Percentiles rank a stretch among this genome's conserved stretches.
phyloP scores from a whole-genome alignment of 306 rosid species.

The Cicer bijugum region DNA sequence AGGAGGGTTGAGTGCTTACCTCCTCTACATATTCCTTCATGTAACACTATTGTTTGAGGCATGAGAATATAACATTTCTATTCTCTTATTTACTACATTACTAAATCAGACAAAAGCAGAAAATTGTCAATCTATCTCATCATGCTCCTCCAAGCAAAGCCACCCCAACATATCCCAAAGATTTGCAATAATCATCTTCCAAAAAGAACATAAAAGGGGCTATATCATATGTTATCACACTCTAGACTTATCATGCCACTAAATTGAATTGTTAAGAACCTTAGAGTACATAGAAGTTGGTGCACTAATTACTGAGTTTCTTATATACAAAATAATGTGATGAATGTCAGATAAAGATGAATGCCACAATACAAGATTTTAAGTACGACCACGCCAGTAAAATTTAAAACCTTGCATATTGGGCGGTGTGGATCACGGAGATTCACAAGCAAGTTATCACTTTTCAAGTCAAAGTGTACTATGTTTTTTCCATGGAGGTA shows the following conservation, averaged over 20 bases:
- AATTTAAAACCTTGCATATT: slow-evolving; percentile 77
- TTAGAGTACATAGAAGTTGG: neutral
- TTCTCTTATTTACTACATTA: no score
- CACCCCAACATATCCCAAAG: slow-evolving; percentile 11
- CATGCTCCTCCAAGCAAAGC: slow-evolving; percentile 32
- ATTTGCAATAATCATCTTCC: neutral
- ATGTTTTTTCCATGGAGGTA: slow-evolving; percentile 91
- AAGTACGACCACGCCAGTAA: slow-evolving; percentile 31
- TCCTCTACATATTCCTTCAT: no score
- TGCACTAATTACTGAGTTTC: slow-evolving; percentile 13
- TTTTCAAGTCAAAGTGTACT: slow-evolving; percentile 95
- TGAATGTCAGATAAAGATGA: slow-evolving; percentile 19
- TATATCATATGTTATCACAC: neutral
- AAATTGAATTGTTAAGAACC: slow-evolving; percentile 33
- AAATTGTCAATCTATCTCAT: slow-evolving; percentile 25
- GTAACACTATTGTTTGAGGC: no score
- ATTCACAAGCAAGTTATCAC: slow-evolving; percentile 94
- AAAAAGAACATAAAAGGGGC: neutral
- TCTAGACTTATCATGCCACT: slow-evolving; percentile 11
- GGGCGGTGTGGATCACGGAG: slow-evolving; percentile 95
- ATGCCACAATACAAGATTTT: slow-evolving; percentile 27
- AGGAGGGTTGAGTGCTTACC: no score
- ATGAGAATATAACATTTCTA: no score
- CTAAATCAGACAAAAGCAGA: slow-evolving; percentile 6
- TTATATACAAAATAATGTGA: neutral